Base-by-base conservation (phyloP, 164 flowering plant species). In the Aristolochia californica region DNA sequence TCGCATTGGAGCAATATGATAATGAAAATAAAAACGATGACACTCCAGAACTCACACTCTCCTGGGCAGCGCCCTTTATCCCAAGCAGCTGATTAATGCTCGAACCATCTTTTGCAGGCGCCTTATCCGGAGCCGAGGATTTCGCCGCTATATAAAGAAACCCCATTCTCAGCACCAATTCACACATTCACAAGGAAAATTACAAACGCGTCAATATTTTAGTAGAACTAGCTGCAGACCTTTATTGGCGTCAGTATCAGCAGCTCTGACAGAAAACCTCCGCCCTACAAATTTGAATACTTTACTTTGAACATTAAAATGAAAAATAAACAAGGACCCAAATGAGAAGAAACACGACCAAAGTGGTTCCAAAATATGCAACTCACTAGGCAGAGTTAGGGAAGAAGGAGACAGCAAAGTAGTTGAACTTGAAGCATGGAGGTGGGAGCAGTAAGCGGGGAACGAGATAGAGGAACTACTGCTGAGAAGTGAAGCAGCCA, bases 31-130 rank as follows among this genome's bases (percentile, higher is more conserved):
- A 34, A 34, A 34, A 34, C 10, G 10, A 12, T 34, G 10, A 34
- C 10, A 12, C 40, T 13, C 15, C 18, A 13, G 51, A 2, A 55
- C 82, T 67, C 62, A 91, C 98, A 57, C 87, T 77, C 72, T 88
- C 98, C 72, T 78, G 84, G 17, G 85, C 67, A 11, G 96, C 98
- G 64, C 96, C 98, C 70, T 88, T 88, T 21, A 91, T 91, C 18
- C 98, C 98, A 52, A 91, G 87, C 61, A 91, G 84, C 78, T 91
- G 98, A 24, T 91, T 86, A 63, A 91, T 56, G 61, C 80, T 83
- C 0, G 98, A 88, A 57, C 87, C 96, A 20, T 66, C 58, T 5
- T 53, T 69, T 2, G 81, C 71, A 2, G 98, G 95, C n/a, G 82
- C 80, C 59, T 80, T 81, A 69, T 79, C 86, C 15, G 96, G 89